Evolutionary conservation across 78 protist genomes (phyloP), one percentile per base, ranked within the genome.

Genomic region (Neovahlkampfia damariscottae): DNA sequence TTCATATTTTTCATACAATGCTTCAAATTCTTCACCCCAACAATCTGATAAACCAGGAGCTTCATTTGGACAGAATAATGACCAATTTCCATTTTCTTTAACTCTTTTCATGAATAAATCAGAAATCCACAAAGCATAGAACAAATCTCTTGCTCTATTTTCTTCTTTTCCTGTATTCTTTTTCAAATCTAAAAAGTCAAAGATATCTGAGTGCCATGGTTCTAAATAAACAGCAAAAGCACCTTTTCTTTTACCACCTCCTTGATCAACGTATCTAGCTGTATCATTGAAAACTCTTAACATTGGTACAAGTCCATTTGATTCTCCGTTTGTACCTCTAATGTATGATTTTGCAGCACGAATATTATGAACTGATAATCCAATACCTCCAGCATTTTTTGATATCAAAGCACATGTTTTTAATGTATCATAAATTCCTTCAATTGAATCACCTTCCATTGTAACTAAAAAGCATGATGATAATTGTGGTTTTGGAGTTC

Each of bases 181-280:
- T 70, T 74, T 71, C 8, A 94, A 83, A 8, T 88, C 90, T 6
- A 95, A 27, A 68, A 95, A 96, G 35, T 88, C 95, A 29, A 86
- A 80, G 32, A 96, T 71, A 66, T 96, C 99, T 0, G 97, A 89
- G 82, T 96, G 99, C 99, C 99, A 96, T 41, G 99, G 99, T 83
- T 96, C 99, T 30, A 96, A 86, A 84, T 96, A 96, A 30, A 94
- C 80, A 28, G 99, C 99, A 81, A 96, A 93, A 40, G 98, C 87
- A n/a, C 99, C 98, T 69, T 91, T 89, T 67, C 98, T 88, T 87
- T 92, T 91, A 40, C 96, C 96, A 5, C 97, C 99, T 29, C 95
- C 93, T 81, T 95, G 99, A 84, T 92, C 93, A 38, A 95, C 98
- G 76, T 87, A 93, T 2, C 99, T 81, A 28, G 97, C 99, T 3